Base-by-base conservation (phyloP, 2,329 filamentous ascomycete species). In the Trichoderma atroviride region DNA sequence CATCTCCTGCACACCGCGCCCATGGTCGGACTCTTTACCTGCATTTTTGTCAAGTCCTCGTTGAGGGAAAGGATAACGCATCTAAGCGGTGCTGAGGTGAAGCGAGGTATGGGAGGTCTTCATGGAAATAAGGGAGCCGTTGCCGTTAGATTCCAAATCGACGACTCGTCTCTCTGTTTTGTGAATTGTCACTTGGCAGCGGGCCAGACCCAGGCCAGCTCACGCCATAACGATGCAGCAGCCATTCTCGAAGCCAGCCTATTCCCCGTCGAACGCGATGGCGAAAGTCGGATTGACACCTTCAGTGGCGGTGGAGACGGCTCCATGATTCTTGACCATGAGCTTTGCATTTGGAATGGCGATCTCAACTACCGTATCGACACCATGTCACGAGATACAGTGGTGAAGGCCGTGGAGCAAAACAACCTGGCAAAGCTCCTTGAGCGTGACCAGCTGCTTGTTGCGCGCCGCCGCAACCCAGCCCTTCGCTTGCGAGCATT, bases 341-440 rank as follows among this genome's bases (percentile, higher is more conserved):
- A 99, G 80, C 91, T 99, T n/a, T 97, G 95, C 79, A 89, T 99
- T 59, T 82, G 98, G 53, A 98, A 98, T 75, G 96, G 96, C 33
- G 96, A 99, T 78, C 86, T 99, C 61, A 99, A 99, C 81, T 99
- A 99, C 79, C 94, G 96, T 71, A 98, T 99, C 76, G 96, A 99
- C 79, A 94, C 94, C 29, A 97, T 98, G 88, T 93, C 93, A 22
- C 92, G 96, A 61, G 93, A 98, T 75, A 94, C 92, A 0, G 95
- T 99, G 3, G 91, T 98, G 67, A 91, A 90, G 70, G 94, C 93
- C 1, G 88, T 98, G 62, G 91, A 92, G 72, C 86, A 91, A 53
- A 90, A 91, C 71, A 97, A 98, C 73, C 85, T 98, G 3, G 76
- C 85, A 33, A 97, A 97, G 77, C 87, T 99, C 1, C 89, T 99